Base-by-base conservation (phyloP, 139 green algal species). In the Pleodorina starrii region DNA sequence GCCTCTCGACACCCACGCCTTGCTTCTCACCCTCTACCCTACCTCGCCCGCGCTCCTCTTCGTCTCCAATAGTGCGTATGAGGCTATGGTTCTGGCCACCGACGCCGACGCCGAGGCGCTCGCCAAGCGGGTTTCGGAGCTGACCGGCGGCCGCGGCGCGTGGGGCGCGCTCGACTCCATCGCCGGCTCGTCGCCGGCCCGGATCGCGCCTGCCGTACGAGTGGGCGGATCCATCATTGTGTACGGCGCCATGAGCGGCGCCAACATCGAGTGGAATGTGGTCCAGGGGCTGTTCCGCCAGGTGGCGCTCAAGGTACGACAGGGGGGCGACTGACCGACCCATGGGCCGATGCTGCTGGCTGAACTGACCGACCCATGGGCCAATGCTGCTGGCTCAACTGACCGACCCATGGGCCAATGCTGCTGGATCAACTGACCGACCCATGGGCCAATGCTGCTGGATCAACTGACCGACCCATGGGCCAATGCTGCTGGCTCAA, bases 171-270 rank as follows among this genome's bases (percentile, higher is more conserved):
- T 87, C 29, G 80, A 87, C 60, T 42, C 42, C 7, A 38, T 87
- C 25, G 59, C 80, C 14, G 80, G 60, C 40, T 38, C 16, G 21
- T 25, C 4, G 17, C 60, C 59, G 29, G 1, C 17, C 5, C 27
- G 50, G n/a, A 16, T 87, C 10, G 81, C 60, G 10, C 80, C 80
- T 1, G 59, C 59, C 2, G 43, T 87, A 5, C 81, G 81, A 23
- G 17, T 43, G 60, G 43, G 43, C 2, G 81, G 81, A 32, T n/a
- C 43, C 5, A 77, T 87, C 42, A 50, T 87, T 17, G 16, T 88
- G 82, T 88, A 88, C 68, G 82, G 82, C 82, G 44, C 32, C 68
- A 88, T 88, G 82, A 40, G 7, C 17, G n/a, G 27, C 43, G 29
- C 38, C 16, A 48, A 36, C 21, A 35, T 78, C 32, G 19, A 63